phyloP scores from a whole-genome alignment of 495 filamentous ascomycete genomes.

The Rhypophila decipiens region DNA sequence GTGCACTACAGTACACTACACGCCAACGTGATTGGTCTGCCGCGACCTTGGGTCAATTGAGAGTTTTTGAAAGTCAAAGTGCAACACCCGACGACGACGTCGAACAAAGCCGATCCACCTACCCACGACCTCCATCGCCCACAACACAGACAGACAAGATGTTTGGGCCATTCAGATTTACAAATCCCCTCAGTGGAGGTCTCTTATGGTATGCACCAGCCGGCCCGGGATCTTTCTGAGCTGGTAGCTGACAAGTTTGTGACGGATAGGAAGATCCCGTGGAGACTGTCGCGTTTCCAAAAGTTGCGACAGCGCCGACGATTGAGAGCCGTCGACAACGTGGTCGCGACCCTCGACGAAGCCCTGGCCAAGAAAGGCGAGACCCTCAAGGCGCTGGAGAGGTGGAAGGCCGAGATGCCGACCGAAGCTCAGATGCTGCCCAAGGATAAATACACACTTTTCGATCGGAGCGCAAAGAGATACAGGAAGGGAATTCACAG shows the following conservation, averaged over 20 bases:
- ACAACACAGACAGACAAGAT: conserved; percentile 34
- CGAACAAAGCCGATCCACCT: neutral
- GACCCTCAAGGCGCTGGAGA: conserved; percentile 64
- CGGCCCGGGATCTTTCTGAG: neutral
- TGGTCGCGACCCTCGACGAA: conserved; percentile 68
- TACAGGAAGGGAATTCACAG: conserved; percentile 97
- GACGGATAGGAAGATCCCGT: conserved; percentile 83
- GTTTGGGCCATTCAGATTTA: conserved; percentile 78
- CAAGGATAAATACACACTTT: conserved; percentile 96
- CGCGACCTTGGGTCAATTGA: neutral
- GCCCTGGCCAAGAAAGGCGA: conserved; percentile 67
- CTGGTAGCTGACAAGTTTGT: neutral
- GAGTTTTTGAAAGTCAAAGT: no score
- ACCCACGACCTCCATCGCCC: neutral
- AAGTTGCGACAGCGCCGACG: conserved; percentile 86
- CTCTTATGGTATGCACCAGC: conserved; percentile 64
- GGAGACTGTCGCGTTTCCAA: conserved; percentile 84
- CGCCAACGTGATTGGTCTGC: no score
- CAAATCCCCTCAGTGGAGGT: conserved; percentile 69
- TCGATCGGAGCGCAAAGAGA: conserved; percentile 89
- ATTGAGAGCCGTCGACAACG: conserved; percentile 74
- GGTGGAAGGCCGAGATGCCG: conserved; percentile 94
- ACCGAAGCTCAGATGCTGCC: conserved; percentile 93
- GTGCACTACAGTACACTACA: no score
- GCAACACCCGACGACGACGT: neutral